A percentile compares a stretch with the other conserved stretches of the same genome.
Conservation (phyloP, 1,284 basidiomycete species). For the Rhizoctonia solani region DNA sequence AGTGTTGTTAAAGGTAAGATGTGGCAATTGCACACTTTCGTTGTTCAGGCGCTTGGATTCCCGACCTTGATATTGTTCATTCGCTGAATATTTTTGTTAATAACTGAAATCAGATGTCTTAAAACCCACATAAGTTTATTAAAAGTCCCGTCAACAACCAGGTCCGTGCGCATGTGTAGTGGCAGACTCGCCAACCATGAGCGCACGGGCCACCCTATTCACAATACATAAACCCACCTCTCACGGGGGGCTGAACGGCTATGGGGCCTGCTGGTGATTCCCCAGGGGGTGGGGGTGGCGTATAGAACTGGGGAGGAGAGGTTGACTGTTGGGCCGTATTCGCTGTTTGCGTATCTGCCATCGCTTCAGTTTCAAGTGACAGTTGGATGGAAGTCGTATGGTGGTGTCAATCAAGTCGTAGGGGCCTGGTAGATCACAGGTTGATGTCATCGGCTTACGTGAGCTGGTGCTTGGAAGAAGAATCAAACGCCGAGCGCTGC, state of each 20-base stretch:
- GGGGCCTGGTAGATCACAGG: background rate
- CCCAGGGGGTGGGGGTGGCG: constrained; percentile 19
- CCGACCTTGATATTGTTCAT: no score
- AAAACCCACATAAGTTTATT: no score
- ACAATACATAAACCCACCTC: background rate
- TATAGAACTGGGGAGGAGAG: constrained; percentile 6
- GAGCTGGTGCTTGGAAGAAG: background rate
- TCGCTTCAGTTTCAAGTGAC: background rate
- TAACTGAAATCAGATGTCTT: no score
- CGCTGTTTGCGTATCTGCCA: constrained; percentile 1
- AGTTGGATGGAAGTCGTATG: background rate
- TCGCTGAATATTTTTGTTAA: no score
- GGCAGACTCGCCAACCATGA: no score
- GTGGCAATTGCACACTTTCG: no score
- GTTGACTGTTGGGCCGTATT: background rate
- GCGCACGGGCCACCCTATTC: no score
- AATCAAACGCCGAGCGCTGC: no score
- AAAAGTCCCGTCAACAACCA: no score
- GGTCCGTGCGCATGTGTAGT: no score
- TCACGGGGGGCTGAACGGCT: background rate
- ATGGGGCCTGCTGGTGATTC: background rate
- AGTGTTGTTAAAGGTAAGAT: no score
- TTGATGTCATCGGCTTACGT: constrained; percentile 30
- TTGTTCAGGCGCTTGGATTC: no score
- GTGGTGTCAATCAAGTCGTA: constrained; percentile 24